Evolutionary conservation across 257 asterid genomes (phyloP).

Genomic region (Petunia secreta): DNA sequence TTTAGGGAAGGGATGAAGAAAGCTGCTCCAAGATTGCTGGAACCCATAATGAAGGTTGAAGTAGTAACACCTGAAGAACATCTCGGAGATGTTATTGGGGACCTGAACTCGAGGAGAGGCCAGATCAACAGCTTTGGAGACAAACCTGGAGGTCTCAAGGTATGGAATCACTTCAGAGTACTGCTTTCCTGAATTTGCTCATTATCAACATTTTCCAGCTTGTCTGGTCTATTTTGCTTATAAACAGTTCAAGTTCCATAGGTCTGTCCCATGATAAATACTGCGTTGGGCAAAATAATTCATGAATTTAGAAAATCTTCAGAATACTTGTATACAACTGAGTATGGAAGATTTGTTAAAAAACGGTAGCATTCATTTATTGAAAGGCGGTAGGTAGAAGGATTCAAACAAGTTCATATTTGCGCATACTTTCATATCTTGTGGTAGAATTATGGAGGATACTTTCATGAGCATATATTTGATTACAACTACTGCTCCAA

Average conservation of each 20-base stretch:
- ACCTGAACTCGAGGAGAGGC: constrained; percentile 95
- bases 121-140: constrained; percentile 91
- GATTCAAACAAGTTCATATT: too few species aligned
- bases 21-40: constrained; percentile 92
- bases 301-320: too few species aligned
- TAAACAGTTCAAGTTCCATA: too few species aligned
- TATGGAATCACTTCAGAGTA: constrained; percentile 22
- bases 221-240: not conserved
- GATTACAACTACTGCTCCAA: not conserved
- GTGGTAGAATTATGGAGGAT: too few species aligned
- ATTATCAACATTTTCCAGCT: not conserved
- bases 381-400: too few species aligned
- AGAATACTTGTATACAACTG: too few species aligned
- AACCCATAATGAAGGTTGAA: constrained; percentile 92
- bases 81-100: constrained; percentile 96
- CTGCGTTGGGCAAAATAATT: too few species aligned
- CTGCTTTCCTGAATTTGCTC: not conserved
- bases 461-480: too few species aligned
- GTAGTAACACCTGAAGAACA: constrained; percentile 98
- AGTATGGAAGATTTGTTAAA: too few species aligned
- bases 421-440: too few species aligned
- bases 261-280: too few species aligned
- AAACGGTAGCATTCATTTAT: too few species aligned
- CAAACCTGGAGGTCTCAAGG: constrained; percentile 99
- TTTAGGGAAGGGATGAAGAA: constrained; percentile 90